Evolutionary conservation across 768 basidiomycete species (phyloP).

Genomic region (Boletus reticuloceps): DNA sequence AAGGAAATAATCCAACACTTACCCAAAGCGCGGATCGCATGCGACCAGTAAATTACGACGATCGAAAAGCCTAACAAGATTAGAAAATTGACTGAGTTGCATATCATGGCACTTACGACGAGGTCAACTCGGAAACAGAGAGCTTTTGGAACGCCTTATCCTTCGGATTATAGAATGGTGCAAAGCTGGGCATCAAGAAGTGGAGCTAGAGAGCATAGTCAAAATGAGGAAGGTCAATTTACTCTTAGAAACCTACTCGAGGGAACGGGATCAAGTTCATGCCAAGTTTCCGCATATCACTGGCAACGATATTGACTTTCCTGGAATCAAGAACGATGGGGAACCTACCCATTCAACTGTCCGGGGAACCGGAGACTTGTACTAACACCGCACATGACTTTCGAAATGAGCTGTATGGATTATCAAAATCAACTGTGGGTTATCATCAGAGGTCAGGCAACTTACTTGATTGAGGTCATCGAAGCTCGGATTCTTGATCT

Average conservation of each 20-base stretch:
- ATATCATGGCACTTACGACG: slow-evolving; percentile 49
- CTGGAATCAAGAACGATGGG: background rate
- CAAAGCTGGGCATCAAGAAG: slow-evolving; percentile 95
- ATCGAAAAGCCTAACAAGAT: slow-evolving; percentile 63
- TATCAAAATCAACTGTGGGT: background rate
- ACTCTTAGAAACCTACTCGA: slow-evolving; percentile 50
- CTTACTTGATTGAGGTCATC: slow-evolving; percentile 67
- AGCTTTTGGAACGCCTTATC: slow-evolving; percentile 57
- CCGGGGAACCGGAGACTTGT: slow-evolving; percentile 93
- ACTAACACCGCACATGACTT: slow-evolving; percentile 93
- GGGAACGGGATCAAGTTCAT: slow-evolving; percentile 98
- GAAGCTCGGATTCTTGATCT: slow-evolving; percentile 63
- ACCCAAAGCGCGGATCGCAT: slow-evolving; percentile 78
- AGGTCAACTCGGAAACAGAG: slow-evolving; percentile 68
- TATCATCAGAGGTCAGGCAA: background rate
- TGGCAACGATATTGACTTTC: slow-evolving; percentile 26
- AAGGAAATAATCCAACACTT: background rate
- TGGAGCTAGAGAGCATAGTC: slow-evolving; percentile 60
- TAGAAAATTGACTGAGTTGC: background rate
- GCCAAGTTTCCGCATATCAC: slow-evolving; percentile 84
- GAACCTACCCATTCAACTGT: slow-evolving; percentile 77
- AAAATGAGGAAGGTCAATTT: background rate
- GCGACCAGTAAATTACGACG: slow-evolving; percentile 79
- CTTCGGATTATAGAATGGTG: slow-evolving; percentile 76
- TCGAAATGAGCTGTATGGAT: slow-evolving; percentile 60